These are phyloP conservation scores for Noccaea bulbosa DNA, from an alignment of 345 rosid genomes.

Conservation along the genomic window DNA sequence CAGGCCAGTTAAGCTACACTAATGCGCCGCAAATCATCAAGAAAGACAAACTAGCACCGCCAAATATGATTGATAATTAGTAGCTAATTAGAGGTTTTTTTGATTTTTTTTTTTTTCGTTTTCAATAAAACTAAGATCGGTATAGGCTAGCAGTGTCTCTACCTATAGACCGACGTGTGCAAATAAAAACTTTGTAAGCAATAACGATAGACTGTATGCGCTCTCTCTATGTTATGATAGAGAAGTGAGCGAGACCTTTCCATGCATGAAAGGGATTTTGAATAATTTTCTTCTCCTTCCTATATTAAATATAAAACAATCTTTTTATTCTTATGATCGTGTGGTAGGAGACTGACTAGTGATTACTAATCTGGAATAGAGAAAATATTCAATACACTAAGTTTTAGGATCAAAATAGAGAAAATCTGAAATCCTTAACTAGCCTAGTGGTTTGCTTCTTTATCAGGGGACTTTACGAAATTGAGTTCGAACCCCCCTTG, in stretches of 20 bases:
- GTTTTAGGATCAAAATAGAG: too few species aligned
- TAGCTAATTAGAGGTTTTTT: conserved; percentile 6
- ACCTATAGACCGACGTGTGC: conserved; percentile 26
- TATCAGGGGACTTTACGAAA: too few species aligned
- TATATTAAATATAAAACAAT: not conserved
- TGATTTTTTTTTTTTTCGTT: not conserved
- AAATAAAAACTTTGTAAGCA: conserved; percentile 6
- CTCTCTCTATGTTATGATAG: conserved; percentile 14
- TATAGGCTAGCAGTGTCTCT: conserved; percentile 9
- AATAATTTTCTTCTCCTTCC: not conserved
- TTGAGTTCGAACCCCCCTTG: too few species aligned
- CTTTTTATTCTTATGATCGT: not conserved
- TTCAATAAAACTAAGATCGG: conserved; percentile 36
- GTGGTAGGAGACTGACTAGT: not conserved
- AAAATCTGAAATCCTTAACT: too few species aligned
- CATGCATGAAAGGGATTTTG: conserved; percentile 32
- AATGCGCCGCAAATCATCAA: not conserved
- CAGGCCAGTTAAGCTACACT: not conserved
- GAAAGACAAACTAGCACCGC: conserved; percentile 18
- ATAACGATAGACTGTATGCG: conserved; percentile 21
- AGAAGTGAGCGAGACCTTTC: conserved; percentile 31
- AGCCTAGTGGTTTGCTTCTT: too few species aligned
- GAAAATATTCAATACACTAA: too few species aligned
- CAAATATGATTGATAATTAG: conserved; percentile 15
- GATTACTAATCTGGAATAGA: too few species aligned